Conservation (phyloP, 371 early-diverging fungal genomes). For the Syncephalastrum racemosum region DNA sequence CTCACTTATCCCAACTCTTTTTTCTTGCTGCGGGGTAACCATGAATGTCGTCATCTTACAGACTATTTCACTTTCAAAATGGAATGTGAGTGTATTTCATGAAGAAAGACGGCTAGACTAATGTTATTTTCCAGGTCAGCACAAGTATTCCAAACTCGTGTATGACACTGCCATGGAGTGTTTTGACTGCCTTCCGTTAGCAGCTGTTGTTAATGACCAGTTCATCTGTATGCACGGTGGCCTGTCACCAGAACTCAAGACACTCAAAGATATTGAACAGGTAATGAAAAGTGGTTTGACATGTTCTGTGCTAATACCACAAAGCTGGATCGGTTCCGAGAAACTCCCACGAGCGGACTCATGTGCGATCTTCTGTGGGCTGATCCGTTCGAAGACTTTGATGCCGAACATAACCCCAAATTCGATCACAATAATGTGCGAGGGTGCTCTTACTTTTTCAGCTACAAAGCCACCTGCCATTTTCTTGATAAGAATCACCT, state of each 20-base stretch:
- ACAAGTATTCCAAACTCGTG: slow-evolving; percentile 93
- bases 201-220: slow-evolving; percentile 96
- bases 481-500: slow-evolving; percentile 94
- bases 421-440: slow-evolving; percentile 91
- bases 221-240: slow-evolving; percentile 99
- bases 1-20: slow-evolving; percentile 92
- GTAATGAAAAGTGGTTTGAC: slow-evolving; percentile 32
- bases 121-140: slow-evolving; percentile 62
- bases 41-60: slow-evolving; percentile 97
- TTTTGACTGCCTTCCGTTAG: slow-evolving; percentile 94
- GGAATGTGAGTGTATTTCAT: slow-evolving; percentile 75
- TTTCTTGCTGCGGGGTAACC: slow-evolving; percentile 96
- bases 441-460: slow-evolving; percentile 92
- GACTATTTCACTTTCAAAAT: slow-evolving; percentile 97
- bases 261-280: slow-evolving; percentile 81
- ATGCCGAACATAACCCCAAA: slow-evolving; percentile 76
- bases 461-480: slow-evolving; percentile 86
- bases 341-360: slow-evolving; percentile 92
- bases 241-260: slow-evolving; percentile 90
- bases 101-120: background rate
- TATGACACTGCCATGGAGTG: slow-evolving; percentile 92
- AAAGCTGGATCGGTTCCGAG: slow-evolving; percentile 92
- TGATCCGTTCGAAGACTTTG: slow-evolving; percentile 96
- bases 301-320: background rate
- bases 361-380: slow-evolving; percentile 99